Evolutionary conservation across 495 filamentous ascomycete species (phyloP), one percentile per base, ranked within the genome.

Genomic region (Neurospora sp.): DNA sequence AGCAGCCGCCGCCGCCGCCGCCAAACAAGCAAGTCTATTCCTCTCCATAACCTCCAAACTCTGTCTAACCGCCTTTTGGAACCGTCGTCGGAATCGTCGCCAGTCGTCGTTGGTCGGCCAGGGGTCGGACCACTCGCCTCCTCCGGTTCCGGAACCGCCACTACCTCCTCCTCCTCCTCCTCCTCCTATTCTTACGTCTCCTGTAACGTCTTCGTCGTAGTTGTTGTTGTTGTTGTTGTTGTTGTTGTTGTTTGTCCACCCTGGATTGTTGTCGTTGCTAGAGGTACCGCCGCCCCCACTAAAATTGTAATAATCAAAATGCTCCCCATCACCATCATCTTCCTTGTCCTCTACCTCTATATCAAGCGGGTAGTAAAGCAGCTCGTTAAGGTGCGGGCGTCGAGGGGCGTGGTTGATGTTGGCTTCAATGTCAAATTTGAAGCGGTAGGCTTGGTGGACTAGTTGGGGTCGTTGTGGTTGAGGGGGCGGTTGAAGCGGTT

Each of bases 391-490:
- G 74, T 82, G 82, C 17, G 83, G 84, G 2, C 82, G 79, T 16
- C 82, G 82, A 37, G 81, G 75, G 48, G 82, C 79, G 65, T 84
- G 79, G 73, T 85, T 83, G 74, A 86, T 81, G 79, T 84, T 86
- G 70, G 81, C 79, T 69, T 84, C 82, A 68, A 86, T 81, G 76
- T 85, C 83, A 72, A 84, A 85, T 71, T 83, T 83, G 76, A 83
- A 85, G 69, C 83, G 80, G 75, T 86, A 86, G n/a, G 84, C 79
- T 72, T 86, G 82, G 78, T 83, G 84, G 38, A 85, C 77, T 4
- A 78, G 74, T 37, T 75, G 74, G 69, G 74, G 74, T n/a, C 74
- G 71, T 22, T 38, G 74, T 40, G 38, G 14, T 31, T 59, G 70
- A 37, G 69, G 69, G 4, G 40, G 40, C 22, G 27, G 61, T 68